These are phyloP conservation scores for Paragyromitra xinjiangensis DNA, from an alignment of 495 filamentous ascomycete species.

Conservation along the genomic window DNA sequence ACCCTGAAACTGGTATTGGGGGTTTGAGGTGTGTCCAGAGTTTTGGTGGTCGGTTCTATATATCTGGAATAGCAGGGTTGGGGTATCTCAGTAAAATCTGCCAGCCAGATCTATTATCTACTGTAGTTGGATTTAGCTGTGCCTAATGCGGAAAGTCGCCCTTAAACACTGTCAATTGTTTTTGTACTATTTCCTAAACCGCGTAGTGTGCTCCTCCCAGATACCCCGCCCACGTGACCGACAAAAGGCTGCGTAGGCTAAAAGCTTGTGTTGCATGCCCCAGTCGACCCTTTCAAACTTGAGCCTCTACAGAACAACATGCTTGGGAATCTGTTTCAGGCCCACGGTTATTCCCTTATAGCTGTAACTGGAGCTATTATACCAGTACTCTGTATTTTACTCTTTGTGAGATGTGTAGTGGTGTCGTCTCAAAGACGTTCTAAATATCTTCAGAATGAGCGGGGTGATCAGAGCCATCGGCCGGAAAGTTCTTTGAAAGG, in stretches of 20 bases:
- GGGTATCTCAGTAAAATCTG: no score
- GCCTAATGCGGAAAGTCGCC: no score
- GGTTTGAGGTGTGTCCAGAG: no score
- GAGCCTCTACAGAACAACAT: background rate
- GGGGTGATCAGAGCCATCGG: background rate
- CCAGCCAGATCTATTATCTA: no score
- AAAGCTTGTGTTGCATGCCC: background rate
- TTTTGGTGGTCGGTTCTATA: no score
- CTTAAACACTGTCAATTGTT: no score
- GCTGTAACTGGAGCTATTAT: background rate
- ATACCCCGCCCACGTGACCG: no score
- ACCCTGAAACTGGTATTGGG: no score
- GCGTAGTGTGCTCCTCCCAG: no score
- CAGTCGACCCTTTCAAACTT: background rate
- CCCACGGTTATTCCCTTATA: background rate
- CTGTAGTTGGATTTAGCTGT: no score
- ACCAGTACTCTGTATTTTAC: background rate
- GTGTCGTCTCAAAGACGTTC: background rate
- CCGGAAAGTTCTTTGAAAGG: background rate
- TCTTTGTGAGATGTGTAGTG: background rate
- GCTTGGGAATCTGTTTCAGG: conserved; percentile 11
- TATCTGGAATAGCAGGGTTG: no score
- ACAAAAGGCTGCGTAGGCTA: background rate
- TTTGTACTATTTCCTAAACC: no score
- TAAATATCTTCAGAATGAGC: background rate